Base-by-base conservation (phyloP, 2,329 filamentous ascomycete species). In the Colletotrichum falcatum region DNA sequence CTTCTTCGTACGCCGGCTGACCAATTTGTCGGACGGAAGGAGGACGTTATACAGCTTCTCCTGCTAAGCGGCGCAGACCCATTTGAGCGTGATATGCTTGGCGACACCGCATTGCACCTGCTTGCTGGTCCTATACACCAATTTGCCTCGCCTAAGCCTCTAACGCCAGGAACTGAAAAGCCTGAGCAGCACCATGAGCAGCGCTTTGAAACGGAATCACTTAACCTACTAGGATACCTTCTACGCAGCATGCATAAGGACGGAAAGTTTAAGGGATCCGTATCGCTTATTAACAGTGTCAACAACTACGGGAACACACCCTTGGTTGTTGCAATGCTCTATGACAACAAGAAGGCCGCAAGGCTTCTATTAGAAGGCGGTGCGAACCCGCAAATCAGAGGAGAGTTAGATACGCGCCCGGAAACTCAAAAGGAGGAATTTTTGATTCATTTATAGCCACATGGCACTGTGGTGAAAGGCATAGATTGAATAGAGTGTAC, bases 41-140 rank as follows among this genome's bases (percentile, higher is more conserved):
- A 37, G 42, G 48, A 61, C 44, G 44, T 61, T 9, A 61, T 61
- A 61, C 8, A 51, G 58, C 58, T 61, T 61, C 42, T 61, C 58
- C 44, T 61, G 20, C 44, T 61, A 37, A 20, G 28, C 48, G 20
- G 42, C 2, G 42, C 7, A 3, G 58, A 61, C 48, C 58, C 58
- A 49, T 61, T 61, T 20, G 16, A 61, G 58, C 28, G 28, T 5
- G 28, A 61, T 61, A 61, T 49, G 2, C 44, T 61, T 18, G 20
- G 58, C 28, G 30, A 61, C 48, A 61, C 44, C 48, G 28, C 42
- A 18, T 61, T 61, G 20, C 28, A 61, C 58, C 44, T 61, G 48
- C 58, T 61, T 0, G 26, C 28, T 18, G 28, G 58, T 8, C 44
- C 28, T 37, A 42, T 61, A 8, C 20, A 61, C 42, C 48, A 18